Evolutionary conservation across 1,139 yeast species (phyloP), one percentile per base, ranked within the genome.

Genomic region (Sugiyamaella neomexicana): DNA sequence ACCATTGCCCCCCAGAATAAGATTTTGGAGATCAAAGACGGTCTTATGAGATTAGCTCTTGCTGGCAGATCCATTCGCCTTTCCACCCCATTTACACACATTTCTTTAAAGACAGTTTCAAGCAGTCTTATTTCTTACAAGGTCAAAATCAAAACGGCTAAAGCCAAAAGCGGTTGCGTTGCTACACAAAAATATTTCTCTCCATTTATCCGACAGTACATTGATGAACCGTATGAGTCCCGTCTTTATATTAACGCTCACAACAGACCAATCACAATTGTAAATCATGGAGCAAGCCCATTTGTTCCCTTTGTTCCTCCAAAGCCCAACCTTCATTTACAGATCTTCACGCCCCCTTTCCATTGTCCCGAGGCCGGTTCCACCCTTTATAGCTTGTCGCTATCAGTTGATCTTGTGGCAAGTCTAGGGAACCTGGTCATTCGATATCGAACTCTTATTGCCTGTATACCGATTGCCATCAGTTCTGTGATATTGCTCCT

Each of bases 231-330:
- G 0, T 77, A 71, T 61, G 96, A 89, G 67, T 77, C 86, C 0
- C 87, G 87, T 66, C 88, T 95, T 89, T 86, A 85, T 62, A 70
- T 83, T n/a, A 75, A 80, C 49, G 62, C 80, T 0, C 68, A 72
- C 6, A 66, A 72, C 8, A 62, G 68, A 44, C 67, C 60, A 37
- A 60, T 57, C 7, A 61, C 63, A 1, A 59, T 82, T 40, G 72
- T 78, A 5, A 77, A 85, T 69, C 95, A 88, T 67, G 88, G 89
- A 3, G 76, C 82, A 20, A 83, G 95, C 0, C 97, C 97, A 0
- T 90, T 75, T 65, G 79, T 86, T 12, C 95, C 96, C 1, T 79
- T 79, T 58, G 50, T 58, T n/a, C 49, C 54, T n/a, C 47, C 52
- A 27, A 62, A 23, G n/a, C 45, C 60, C 41, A 65, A 67, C 23